Evolutionary conservation across 2,329 filamentous ascomycete species (phyloP).

Genomic region (Corynespora cassiicola): DNA sequence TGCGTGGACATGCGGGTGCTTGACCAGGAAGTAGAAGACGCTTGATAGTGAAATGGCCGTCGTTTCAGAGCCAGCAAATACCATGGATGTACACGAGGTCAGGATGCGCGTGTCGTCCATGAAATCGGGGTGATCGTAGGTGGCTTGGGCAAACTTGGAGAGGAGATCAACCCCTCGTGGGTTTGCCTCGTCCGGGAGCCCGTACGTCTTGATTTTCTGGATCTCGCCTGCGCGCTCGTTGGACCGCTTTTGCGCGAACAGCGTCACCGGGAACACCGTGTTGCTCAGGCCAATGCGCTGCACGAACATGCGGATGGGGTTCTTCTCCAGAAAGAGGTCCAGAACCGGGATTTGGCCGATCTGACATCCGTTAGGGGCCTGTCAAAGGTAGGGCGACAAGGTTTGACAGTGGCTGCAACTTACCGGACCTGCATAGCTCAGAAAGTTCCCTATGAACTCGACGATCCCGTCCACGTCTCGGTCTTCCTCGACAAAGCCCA

Average conservation of each 20-base stretch:
- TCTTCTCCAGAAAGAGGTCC: constrained; percentile 75
- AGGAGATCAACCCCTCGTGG: constrained; percentile 64
- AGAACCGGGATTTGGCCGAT: constrained; percentile 78
- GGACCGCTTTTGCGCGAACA: constrained; percentile 73
- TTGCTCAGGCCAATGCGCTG: constrained; percentile 72
- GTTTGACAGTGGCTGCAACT: constrained; percentile 26
- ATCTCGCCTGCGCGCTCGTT: constrained; percentile 66
- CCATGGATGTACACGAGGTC: constrained; percentile 75
- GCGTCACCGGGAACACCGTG: constrained; percentile 73
- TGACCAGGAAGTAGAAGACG: constrained; percentile 77
- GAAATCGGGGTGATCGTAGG: constrained; percentile 71
- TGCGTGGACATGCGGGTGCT: constrained; percentile 62
- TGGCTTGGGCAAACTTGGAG: constrained; percentile 74
- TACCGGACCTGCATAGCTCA: constrained; percentile 75
- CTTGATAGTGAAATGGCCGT: constrained; percentile 76
- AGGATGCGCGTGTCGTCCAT: constrained; percentile 74
- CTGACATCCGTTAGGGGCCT: too few relatives aligned
- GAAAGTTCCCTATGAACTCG: constrained; percentile 66
- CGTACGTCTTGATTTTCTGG: constrained; percentile 54
- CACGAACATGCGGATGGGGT: constrained; percentile 72
- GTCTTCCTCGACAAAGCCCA: constrained; percentile 78
- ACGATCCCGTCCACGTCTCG: constrained; percentile 79
- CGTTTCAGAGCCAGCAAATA: constrained; percentile 78
- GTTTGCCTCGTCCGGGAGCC: constrained; percentile 40
- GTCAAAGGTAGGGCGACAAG: constrained; percentile 15